A percentile compares a stretch with the other conserved stretches of the same genome.
phyloP scores from a whole-genome alignment of 2,329 filamentous ascomycete species.

The Parastagonospora avenae region DNA sequence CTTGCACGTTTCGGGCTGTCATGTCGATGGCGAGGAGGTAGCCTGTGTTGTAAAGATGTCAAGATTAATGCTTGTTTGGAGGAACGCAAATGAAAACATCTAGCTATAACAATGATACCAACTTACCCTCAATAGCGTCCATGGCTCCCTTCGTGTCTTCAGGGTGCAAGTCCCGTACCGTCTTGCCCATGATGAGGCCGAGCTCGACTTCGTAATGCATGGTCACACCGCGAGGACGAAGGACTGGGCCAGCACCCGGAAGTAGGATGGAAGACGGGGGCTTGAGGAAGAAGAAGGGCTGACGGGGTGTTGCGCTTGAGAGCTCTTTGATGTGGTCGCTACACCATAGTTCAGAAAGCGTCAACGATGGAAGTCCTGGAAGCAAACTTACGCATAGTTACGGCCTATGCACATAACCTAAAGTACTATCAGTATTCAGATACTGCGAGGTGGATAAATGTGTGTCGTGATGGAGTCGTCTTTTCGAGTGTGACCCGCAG shows the following conservation, averaged over 20 bases:
- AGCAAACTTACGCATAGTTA: constrained; percentile 80
- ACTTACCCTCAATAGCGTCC: constrained; percentile 77
- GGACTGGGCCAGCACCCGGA: constrained; percentile 76
- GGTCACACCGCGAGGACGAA: constrained; percentile 80
- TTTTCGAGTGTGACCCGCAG: background rate
- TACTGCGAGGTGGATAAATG: background rate
- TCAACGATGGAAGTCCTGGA: background rate
- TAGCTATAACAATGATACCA: background rate
- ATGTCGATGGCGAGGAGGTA: constrained; percentile 95
- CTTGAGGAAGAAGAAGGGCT: constrained; percentile 99
- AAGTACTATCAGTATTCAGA: constrained; percentile 5
- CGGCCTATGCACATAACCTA: constrained; percentile 91
- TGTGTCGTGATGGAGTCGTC: background rate
- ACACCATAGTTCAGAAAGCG: background rate
- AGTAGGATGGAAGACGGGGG: constrained; percentile 84
- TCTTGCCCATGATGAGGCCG: constrained; percentile 84
- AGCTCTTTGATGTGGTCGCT: constrained; percentile 95
- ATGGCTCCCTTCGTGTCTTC: constrained; percentile 77
- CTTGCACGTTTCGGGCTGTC: constrained; percentile 93
- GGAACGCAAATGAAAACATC: background rate
- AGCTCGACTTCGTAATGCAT: constrained; percentile 97
- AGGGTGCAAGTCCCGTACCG: constrained; percentile 73
- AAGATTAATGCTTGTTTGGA: background rate
- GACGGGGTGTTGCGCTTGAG: constrained; percentile 83
- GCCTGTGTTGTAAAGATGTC: constrained; percentile 54